Conservation (phyloP, 2,329 filamentous ascomycete genomes). For the Phoma sp. region DNA sequence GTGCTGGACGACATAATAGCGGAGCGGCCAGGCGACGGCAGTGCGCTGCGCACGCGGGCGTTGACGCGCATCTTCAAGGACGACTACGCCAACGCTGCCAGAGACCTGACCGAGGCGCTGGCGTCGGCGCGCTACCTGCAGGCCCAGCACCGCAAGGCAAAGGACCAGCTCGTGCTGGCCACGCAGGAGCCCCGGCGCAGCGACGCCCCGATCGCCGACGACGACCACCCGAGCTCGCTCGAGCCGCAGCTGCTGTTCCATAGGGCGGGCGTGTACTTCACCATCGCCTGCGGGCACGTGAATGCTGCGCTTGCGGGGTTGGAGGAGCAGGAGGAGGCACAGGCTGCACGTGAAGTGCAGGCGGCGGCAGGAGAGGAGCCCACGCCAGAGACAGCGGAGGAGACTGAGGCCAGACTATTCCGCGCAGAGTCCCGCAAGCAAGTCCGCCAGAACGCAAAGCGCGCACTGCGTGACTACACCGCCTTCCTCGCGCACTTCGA, state of each 20-base stretch:
- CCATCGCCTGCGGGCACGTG: constrained; percentile 72
- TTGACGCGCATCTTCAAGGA: constrained; percentile 78
- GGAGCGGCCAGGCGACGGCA: constrained; percentile 68
- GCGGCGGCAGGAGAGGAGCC: constrained; percentile 37
- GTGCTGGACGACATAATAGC: constrained; percentile 73
- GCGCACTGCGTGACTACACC: constrained; percentile 77
- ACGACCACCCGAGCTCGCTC: constrained; percentile 76
- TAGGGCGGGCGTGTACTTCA: constrained; percentile 74
- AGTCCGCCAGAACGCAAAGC: constrained; percentile 77
- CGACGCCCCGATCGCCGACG: constrained; percentile 62
- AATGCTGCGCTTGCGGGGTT: constrained; percentile 62
- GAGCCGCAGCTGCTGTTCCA: constrained; percentile 80
- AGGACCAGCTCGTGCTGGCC: constrained; percentile 61
- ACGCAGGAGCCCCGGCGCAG: constrained; percentile 57
- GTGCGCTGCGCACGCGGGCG: constrained; percentile 75
- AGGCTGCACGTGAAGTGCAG: constrained; percentile 32
- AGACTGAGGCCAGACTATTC: constrained; percentile 56
- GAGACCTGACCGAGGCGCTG: constrained; percentile 75
- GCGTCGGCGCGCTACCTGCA: constrained; percentile 61
- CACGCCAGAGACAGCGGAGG: constrained; percentile 51
- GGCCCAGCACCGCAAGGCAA: constrained; percentile 59
- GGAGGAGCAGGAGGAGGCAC: constrained; percentile 48
- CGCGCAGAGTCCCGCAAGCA: constrained; percentile 69
- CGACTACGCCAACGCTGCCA: constrained; percentile 72
- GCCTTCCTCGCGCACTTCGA: constrained; percentile 77